Conservation (phyloP, 23 red algal genomes). For the Gracilaria domingensis region DNA sequence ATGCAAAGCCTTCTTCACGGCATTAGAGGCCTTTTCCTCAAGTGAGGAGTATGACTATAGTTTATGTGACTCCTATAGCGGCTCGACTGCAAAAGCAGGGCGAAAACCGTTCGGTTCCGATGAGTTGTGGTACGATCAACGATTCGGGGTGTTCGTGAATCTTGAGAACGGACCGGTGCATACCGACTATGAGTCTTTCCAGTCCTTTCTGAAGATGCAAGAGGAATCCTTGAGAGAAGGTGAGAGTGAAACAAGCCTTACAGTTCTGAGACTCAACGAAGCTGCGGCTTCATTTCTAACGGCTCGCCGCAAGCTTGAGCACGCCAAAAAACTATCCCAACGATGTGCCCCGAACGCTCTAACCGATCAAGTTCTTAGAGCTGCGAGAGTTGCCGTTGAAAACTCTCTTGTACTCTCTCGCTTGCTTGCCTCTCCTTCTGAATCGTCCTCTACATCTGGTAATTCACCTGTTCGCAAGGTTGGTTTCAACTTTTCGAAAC, state of each 20-base stretch:
- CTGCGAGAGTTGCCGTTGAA: slow-evolving; percentile 56
- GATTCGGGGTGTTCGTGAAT: slow-evolving; percentile 47
- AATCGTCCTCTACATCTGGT: neutral
- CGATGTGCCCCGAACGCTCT: slow-evolving; percentile 30
- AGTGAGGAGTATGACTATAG: slow-evolving; percentile 46
- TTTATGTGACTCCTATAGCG: neutral
- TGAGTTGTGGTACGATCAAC: slow-evolving; percentile 71
- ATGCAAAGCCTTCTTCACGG: slow-evolving; percentile 46
- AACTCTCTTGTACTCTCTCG: slow-evolving; percentile 62
- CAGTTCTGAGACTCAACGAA: slow-evolving; percentile 32
- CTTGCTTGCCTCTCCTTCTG: neutral
- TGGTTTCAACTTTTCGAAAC: slow-evolving; percentile 52
- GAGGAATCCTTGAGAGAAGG: slow-evolving; percentile 29
- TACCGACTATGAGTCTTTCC: slow-evolving; percentile 50
- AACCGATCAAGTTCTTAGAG: slow-evolving; percentile 29
- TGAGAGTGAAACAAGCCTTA: slow-evolving; percentile 43
- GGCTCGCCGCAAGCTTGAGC: slow-evolving; percentile 49
- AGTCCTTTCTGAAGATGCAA: slow-evolving; percentile 56
- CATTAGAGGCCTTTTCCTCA: slow-evolving; percentile 44
- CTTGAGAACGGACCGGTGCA: slow-evolving; percentile 54
- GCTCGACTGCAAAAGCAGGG: neutral
- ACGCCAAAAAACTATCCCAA: slow-evolving; percentile 50
- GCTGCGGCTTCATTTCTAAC: slow-evolving; percentile 55
- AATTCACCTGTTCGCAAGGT: neutral
- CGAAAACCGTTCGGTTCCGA: slow-evolving; percentile 41